Percentiles rank a stretch among this genome's conserved stretches.
phyloP scores from a whole-genome alignment of 805 yeast genomes.

The Danielia oregonensis region DNA sequence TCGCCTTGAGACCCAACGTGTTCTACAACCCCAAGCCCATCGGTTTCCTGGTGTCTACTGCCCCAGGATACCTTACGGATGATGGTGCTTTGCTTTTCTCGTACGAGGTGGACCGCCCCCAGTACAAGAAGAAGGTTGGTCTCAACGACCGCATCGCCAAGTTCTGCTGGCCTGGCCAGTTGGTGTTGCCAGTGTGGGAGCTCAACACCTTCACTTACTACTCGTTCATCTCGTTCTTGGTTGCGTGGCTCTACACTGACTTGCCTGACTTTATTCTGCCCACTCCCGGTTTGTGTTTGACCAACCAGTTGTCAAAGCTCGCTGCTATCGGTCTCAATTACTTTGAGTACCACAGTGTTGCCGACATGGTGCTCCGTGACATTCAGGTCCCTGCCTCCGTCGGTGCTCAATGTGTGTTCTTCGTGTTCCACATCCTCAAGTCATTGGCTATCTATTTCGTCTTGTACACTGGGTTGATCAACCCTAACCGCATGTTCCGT shows the following conservation, averaged over 20 bases:
- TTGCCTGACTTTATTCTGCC: slow-evolving; percentile 86
- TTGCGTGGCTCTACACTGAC: slow-evolving; percentile 86
- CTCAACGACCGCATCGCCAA: slow-evolving; percentile 50
- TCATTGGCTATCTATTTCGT: slow-evolving; percentile 49
- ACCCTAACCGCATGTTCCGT: slow-evolving; percentile 53
- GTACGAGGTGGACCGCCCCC: slow-evolving; percentile 45
- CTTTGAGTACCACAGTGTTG: slow-evolving; percentile 41
- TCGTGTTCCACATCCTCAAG: slow-evolving; percentile 69
- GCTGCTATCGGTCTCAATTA: slow-evolving; percentile 19
- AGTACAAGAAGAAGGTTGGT: slow-evolving; percentile 44
- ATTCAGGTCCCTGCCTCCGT: slow-evolving; percentile 34
- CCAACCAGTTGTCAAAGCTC: slow-evolving; percentile 47
- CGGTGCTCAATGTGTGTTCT: slow-evolving; percentile 62
- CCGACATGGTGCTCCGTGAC: slow-evolving; percentile 48
- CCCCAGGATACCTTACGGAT: slow-evolving; percentile 80
- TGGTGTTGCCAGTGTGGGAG: slow-evolving; percentile 72
- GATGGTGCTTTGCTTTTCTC: slow-evolving; percentile 77
- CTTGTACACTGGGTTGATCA: slow-evolving; percentile 68
- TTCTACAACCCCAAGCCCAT: slow-evolving; percentile 65
- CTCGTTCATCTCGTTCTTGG: slow-evolving; percentile 37
- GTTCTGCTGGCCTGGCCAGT: slow-evolving; percentile 85
- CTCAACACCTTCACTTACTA: slow-evolving; percentile 42
- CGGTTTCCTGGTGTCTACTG: slow-evolving; percentile 57
- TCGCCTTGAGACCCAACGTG: slow-evolving; percentile 74
- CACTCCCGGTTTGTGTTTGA: slow-evolving; percentile 85